Base-by-base conservation (phyloP, 805 yeast genomes). In the Candida khao-thaluensis region DNA sequence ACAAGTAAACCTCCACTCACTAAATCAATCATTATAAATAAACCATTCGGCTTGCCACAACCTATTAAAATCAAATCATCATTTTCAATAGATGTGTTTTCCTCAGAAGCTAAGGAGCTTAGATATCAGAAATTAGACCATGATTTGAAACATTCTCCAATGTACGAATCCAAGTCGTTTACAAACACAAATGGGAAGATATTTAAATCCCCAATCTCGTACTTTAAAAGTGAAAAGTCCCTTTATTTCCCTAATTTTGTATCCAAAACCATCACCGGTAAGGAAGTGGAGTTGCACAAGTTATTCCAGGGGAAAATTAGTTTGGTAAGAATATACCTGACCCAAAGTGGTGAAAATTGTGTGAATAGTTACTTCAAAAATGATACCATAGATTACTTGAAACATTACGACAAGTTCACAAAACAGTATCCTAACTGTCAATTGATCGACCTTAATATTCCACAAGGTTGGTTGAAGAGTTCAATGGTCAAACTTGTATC, bases 111-210 rank as follows among this genome's bases (percentile, higher is more conserved):
- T 5, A 59, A 56, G 41, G 72, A 64, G 30, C 50, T 54, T 35
- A 54, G 72, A 44, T 69, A 66, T 38, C 54, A 58, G 43, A 59
- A 63, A 35, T 54, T 69, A 34, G 70, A 69, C 37, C 66, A 66
- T 42, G 74, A 69, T 34, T 56, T 69, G 28, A 57, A 56, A 23
- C 74, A 69, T 46, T 68, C 73, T 10, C 71, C 71, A 5, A 62
- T 68, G 48, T 68, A 64, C 42, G 74, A 69, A 40, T 56, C 69
- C 24, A 66, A 67, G 43, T 66, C 72, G 2, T 69, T 78, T 54
- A 69, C 82, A 35, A 82, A 82, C 50, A 85, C 91, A 2, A 76
- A 80, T 26, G 99, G 98, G 17, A 88, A 89, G 62, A 71, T 90
- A 46, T 93, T 89, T 66, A 66, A 74, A 12, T 77, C 96, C 0